Evolutionary conservation across 2,329 filamentous ascomycete species (phyloP).

Genomic region (Hypoxylon sp.): DNA sequence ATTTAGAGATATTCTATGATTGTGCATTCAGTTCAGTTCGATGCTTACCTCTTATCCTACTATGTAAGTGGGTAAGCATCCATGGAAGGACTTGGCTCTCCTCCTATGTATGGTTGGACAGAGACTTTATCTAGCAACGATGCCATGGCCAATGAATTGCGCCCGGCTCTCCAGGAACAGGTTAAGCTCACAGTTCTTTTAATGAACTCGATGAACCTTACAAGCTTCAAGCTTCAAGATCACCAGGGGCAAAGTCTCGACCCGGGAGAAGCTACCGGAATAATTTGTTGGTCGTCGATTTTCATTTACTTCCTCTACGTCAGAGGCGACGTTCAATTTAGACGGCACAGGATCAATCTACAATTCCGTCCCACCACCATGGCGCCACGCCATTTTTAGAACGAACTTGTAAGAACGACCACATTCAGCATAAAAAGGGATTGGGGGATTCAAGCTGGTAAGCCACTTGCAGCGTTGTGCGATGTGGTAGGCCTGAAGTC

Average conservation of each 20-base stretch:
- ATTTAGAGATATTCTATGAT: background rate
- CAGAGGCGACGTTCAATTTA: constrained; percentile 25
- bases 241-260: constrained; percentile 29
- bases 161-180: constrained; percentile 27
- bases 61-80: too few species aligned
- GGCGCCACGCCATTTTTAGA: constrained; percentile 24
- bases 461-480: constrained; percentile 7
- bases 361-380: constrained; percentile 1
- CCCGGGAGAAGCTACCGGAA: constrained; percentile 22
- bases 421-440: constrained; percentile 8
- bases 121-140: constrained; percentile 8
- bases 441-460: constrained; percentile 18
- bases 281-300: constrained; percentile 3
- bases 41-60: background rate
- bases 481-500: constrained; percentile 8
- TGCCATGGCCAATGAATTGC: constrained; percentile 18
- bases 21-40: background rate
- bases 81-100: constrained; percentile 1
- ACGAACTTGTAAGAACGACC: constrained; percentile 19
- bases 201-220: constrained; percentile 23
- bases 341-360: constrained; percentile 8
- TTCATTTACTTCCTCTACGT: constrained; percentile 11
- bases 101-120: background rate
- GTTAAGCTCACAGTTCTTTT: constrained; percentile 29
- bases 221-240: constrained; percentile 23